Evolutionary conservation across 129 eudicot species (phyloP).

Genomic region (Escallonia herrerae): DNA sequence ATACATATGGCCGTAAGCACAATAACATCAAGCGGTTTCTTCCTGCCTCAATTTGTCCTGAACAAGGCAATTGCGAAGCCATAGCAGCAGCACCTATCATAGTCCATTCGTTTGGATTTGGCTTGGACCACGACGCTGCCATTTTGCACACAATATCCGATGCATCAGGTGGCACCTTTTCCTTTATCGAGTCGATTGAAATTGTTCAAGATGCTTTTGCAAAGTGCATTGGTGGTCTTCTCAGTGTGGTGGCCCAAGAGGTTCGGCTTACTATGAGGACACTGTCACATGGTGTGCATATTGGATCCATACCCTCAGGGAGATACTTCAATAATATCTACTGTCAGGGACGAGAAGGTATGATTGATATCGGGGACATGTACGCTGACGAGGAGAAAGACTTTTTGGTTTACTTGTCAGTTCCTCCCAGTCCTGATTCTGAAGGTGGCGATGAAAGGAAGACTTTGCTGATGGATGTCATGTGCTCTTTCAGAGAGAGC

Average conservation of each 20-base stretch:
- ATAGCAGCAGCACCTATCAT: slow-evolving; percentile 7
- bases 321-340: slow-evolving; percentile 11
- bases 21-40: not conserved
- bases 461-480: slow-evolving; percentile 30
- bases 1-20: slow-evolving; percentile 6
- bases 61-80: not conserved
- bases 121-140: slow-evolving; percentile 35
- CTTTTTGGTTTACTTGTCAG: slow-evolving; percentile 25
- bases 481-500: slow-evolving; percentile 18
- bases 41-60: slow-evolving; percentile 8
- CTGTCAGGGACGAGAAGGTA: slow-evolving; percentile 15
- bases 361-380: slow-evolving; percentile 26
- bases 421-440: not conserved
- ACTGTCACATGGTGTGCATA: slow-evolving; percentile 26
- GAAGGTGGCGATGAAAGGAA: not conserved
- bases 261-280: slow-evolving; percentile 16
- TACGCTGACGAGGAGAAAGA: slow-evolving; percentile 39
- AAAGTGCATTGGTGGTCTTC: slow-evolving; percentile 41
- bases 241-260: slow-evolving; percentile 33
- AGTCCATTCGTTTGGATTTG: slow-evolving; percentile 41
- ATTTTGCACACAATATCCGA: slow-evolving; percentile 35
- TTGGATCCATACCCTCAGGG: slow-evolving; percentile 31
- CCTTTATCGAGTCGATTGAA: slow-evolving; percentile 30
- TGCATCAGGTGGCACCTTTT: slow-evolving; percentile 34
- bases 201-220: slow-evolving; percentile 36